phyloP scores from a whole-genome alignment of 371 early-diverging fungal species.

The Basidiobolus meristosporus region DNA sequence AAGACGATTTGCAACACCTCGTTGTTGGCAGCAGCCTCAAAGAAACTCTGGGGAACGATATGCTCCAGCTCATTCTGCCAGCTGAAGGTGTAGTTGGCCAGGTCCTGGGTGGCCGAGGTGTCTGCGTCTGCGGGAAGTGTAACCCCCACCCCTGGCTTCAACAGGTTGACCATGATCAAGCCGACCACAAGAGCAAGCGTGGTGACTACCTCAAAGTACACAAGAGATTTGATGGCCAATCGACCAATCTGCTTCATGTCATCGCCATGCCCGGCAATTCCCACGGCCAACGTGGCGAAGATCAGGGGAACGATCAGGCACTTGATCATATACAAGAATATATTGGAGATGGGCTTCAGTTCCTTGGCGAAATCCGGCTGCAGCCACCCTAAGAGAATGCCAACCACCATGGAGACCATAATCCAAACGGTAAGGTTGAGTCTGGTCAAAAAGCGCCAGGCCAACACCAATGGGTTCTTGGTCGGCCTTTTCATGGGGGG shows the following conservation, averaged over 20 bases:
- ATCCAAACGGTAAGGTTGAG: slow-evolving; percentile 40
- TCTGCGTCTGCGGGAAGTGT: too few species aligned
- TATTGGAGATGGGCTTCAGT: slow-evolving; percentile 24
- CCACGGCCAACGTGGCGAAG: slow-evolving; percentile 47
- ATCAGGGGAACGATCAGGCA: slow-evolving; percentile 48
- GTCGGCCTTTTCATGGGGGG: neutral
- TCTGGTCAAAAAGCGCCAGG: slow-evolving; percentile 10
- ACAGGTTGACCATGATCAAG: slow-evolving; percentile 36
- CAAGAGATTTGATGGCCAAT: slow-evolving; percentile 37
- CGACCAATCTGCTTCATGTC: slow-evolving; percentile 37
- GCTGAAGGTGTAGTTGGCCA: slow-evolving; percentile 16
- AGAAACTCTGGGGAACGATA: slow-evolving; percentile 34
- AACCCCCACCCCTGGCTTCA: slow-evolving; percentile 11
- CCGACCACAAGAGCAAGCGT: slow-evolving; percentile 51
- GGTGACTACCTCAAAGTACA: slow-evolving; percentile 46
- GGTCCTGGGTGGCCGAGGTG: too few species aligned
- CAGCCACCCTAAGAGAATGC: slow-evolving; percentile 34
- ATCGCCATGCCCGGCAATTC: slow-evolving; percentile 56
- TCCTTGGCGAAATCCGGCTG: slow-evolving; percentile 20
- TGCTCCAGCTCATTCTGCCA: slow-evolving; percentile 28
- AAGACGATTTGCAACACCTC: slow-evolving; percentile 43
- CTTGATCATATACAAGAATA: slow-evolving; percentile 47
- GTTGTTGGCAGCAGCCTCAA: slow-evolving; percentile 20
- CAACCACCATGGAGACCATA: slow-evolving; percentile 27
- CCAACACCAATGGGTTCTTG: slow-evolving; percentile 6